Base-by-base conservation (phyloP, 139 green algal species). In the Chlorella sp. region DNA sequence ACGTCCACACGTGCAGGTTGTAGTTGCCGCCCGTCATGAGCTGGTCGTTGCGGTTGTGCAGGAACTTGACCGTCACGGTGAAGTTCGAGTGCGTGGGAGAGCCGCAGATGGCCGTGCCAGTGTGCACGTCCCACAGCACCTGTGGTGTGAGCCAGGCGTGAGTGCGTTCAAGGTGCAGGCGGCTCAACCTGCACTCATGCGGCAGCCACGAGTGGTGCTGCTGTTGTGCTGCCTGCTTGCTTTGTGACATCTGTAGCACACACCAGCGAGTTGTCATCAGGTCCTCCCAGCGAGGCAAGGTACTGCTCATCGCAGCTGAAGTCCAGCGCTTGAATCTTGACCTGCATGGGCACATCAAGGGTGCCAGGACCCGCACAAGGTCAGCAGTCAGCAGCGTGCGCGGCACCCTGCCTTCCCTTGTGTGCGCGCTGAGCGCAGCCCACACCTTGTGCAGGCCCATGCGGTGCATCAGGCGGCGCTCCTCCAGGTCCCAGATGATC, bases 221-320 rank as follows among this genome's bases (percentile, higher is more conserved):
- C n/a, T n/a, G n/a, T n/a, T n/a, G n/a, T n/a, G n/a, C n/a, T n/a
- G n/a, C n/a, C n/a, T n/a, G n/a, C n/a, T n/a, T n/a, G n/a, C n/a
- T n/a, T n/a, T n/a, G n/a, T n/a, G n/a, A n/a, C n/a, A n/a, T n/a
- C n/a, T n/a, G n/a, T n/a, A n/a, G n/a, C 17, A 36, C 82, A 71
- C 36, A 96, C 90, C 72, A 97, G 78, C 10, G 83, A 80, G 71
- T 92, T 93, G 82, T 97, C 90, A 76, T 97, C 91, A 29, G 88
- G 83, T 1, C 92, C 92, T 17, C 92, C 92, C 20, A 97, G 73
- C 0, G 87, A 94, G 5, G 87, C 89, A 3, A 97, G 74, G 66
- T 83, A 88, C 1, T 69, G 35, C 51, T 93, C 88, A 71, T 93
- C 85, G 49, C 36, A 73, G 0, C 81, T 91, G 63, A 95, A 95